Conservation (phyloP, 257 asterid genomes). For the Solanum gandarillasii region DNA sequence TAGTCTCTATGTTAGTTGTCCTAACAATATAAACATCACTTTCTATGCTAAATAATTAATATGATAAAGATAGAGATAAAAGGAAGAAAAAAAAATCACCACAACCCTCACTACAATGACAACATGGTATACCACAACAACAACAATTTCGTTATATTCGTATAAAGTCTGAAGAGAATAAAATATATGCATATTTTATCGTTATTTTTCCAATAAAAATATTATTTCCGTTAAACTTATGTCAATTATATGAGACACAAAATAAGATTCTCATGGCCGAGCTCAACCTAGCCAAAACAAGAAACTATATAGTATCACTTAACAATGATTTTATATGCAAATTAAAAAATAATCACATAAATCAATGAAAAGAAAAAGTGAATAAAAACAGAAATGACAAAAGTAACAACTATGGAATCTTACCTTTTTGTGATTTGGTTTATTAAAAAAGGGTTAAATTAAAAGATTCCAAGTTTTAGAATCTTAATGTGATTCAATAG, state of each 20-base stretch:
- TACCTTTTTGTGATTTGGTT: not conserved
- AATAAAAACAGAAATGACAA: not conserved
- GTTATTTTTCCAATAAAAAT: not conserved
- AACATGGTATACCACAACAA: not conserved
- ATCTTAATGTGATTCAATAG: not conserved
- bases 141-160: not conserved
- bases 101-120: not conserved
- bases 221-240: not conserved
- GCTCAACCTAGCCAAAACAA: not conserved
- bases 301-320: not conserved
- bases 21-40: not conserved
- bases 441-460: not conserved
- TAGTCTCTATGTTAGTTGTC: not conserved
- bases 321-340: not conserved
- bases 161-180: not conserved
- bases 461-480: not conserved
- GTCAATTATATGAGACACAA: not conserved
- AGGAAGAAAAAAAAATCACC: not conserved
- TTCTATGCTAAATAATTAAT: not conserved
- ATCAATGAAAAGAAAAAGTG: not conserved
- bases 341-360: not conserved
- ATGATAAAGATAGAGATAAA: not conserved
- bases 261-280: not conserved
- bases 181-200: too few species aligned
- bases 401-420: not conserved